Percentiles rank a stretch among this genome's conserved stretches.
phyloP scores from a whole-genome alignment of 306 rosid genomes.

The Glycine latifolia region DNA sequence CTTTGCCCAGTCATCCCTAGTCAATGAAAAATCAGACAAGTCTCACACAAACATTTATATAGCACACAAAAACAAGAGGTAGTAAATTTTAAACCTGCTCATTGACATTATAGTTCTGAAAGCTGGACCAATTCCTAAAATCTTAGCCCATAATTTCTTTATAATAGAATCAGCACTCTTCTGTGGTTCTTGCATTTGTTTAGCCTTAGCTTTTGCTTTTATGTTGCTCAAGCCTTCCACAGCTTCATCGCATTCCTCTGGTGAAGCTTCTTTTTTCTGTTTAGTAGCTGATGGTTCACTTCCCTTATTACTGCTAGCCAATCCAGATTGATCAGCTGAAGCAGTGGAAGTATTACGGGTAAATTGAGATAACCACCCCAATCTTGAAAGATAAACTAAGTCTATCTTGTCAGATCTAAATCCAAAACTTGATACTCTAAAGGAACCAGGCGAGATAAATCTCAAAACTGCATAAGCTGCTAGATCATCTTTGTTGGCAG shows the following conservation, averaged over 20 bases:
- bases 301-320: slow-evolving; percentile 44
- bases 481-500: slow-evolving; percentile 36
- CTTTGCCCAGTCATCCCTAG: slow-evolving; percentile 90
- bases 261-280: slow-evolving; percentile 77
- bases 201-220: slow-evolving; percentile 85
- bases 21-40: slow-evolving; percentile 45
- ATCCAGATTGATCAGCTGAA: slow-evolving; percentile 55
- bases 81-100: slow-evolving; percentile 71
- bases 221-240: slow-evolving; percentile 71
- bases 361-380: slow-evolving; percentile 52
- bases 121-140: slow-evolving; percentile 84
- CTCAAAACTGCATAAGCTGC: neutral
- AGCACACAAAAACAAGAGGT: slow-evolving; percentile 37
- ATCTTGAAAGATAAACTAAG: slow-evolving; percentile 38
- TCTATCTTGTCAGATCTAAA: slow-evolving; percentile 43
- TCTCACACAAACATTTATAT: slow-evolving; percentile 2
- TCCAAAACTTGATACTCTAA: slow-evolving; percentile 33
- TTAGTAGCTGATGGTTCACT: slow-evolving; percentile 52
- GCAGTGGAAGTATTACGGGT: slow-evolving; percentile 58
- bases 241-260: slow-evolving; percentile 89
- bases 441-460: slow-evolving; percentile 33
- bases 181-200: slow-evolving; percentile 65
- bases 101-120: slow-evolving; percentile 72
- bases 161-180: slow-evolving; percentile 55
- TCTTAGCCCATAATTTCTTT: slow-evolving; percentile 62